Conservation (phyloP, 129 eudicot species). For the Kitagawia praeruptora region DNA sequence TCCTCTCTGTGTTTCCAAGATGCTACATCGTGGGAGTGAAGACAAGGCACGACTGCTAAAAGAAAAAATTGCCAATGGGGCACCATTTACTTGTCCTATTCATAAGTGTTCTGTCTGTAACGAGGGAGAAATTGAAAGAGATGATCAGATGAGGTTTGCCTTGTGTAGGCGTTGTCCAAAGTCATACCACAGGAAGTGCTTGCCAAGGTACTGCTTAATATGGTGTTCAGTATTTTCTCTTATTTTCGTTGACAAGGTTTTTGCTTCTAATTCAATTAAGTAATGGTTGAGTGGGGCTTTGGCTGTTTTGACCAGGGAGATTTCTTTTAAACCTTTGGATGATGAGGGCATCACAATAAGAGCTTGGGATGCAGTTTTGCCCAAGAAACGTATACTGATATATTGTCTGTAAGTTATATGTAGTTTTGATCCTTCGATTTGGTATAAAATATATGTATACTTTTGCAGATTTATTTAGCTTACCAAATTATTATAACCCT, state of each 20-base stretch:
- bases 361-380: slow-evolving; percentile 70
- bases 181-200: slow-evolving; percentile 76
- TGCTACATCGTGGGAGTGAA: slow-evolving; percentile 35
- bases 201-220: slow-evolving; percentile 46
- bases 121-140: slow-evolving; percentile 43
- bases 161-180: slow-evolving; percentile 87
- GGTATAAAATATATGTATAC: neutral
- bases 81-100: slow-evolving; percentile 68
- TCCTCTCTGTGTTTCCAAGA: slow-evolving; percentile 74
- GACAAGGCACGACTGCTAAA: slow-evolving; percentile 28
- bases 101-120: slow-evolving; percentile 66
- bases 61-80: slow-evolving; percentile 59
- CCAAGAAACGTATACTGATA: slow-evolving; percentile 61
- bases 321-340: slow-evolving; percentile 33
- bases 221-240: neutral
- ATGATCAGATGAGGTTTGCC: slow-evolving; percentile 62
- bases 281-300: slow-evolving; percentile 9
- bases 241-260: neutral
- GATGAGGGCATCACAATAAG: slow-evolving; percentile 32
- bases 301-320: slow-evolving; percentile 35
- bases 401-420: slow-evolving; percentile 67
- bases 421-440: slow-evolving; percentile 12
- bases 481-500: neutral
- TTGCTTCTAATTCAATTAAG: neutral
- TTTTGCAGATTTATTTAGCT: neutral